Conservation (phyloP, 345 rosid genomes). For the Sonneratia caseolaris region DNA sequence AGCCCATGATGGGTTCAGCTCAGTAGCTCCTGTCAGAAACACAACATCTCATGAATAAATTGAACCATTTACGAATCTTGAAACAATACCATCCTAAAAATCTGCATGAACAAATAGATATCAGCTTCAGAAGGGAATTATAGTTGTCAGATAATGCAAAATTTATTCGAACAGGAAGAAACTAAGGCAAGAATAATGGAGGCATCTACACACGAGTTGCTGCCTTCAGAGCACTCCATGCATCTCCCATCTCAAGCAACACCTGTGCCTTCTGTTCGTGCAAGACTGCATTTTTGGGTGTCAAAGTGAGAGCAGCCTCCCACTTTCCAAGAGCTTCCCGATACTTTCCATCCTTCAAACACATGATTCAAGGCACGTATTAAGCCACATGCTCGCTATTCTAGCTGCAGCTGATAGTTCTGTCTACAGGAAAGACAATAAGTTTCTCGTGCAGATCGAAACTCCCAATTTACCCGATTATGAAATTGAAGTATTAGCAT, state of each 20-base stretch:
- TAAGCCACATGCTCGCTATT: not conserved
- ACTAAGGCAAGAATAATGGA: not conserved
- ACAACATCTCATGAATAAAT: conserved; percentile 11
- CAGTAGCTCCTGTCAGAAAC: conserved; percentile 60
- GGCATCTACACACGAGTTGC: conserved; percentile 43
- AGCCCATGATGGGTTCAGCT: conserved; percentile 68
- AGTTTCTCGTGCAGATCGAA: not conserved
- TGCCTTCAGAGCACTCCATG: conserved; percentile 76
- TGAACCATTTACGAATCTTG: not conserved
- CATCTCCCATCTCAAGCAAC: conserved; percentile 78
- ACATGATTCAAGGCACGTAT: conserved; percentile 1
- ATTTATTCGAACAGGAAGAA: not conserved
- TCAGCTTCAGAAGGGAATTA: not conserved
- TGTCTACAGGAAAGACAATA: not conserved
- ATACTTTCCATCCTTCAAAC: conserved; percentile 66
- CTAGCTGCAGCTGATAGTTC: not conserved
- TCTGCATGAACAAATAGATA: not conserved
- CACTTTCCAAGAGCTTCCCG: conserved; percentile 84
- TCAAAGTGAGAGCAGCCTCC: conserved; percentile 72
- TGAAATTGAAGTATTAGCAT: not conserved
- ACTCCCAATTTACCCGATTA: not conserved
- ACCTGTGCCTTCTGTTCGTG: conserved; percentile 92
- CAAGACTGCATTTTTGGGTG: conserved; percentile 51
- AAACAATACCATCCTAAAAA: conserved; percentile 4
- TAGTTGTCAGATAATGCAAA: not conserved